Conservation (phyloP, 2,329 filamentous ascomycete species). For the Leptographium flavum region DNA sequence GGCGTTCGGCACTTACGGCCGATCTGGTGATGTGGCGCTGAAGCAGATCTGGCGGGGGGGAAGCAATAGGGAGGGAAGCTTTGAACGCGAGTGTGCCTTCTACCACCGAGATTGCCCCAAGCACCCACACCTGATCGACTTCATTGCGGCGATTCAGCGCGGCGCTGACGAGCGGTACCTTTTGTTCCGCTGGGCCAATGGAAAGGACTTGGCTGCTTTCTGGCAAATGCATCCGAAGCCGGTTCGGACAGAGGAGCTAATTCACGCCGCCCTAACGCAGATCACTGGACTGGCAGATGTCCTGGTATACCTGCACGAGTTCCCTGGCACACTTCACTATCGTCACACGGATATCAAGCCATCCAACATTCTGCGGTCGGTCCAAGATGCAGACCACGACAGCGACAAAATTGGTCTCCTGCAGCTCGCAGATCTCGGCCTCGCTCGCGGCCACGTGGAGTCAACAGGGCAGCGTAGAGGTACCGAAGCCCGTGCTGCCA, state of each 20-base stretch:
- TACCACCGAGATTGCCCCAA: neutral
- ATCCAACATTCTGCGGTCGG: neutral
- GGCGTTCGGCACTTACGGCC: no score
- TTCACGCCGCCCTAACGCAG: no score
- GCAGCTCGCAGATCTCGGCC: neutral
- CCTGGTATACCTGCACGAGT: no score
- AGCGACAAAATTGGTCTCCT: neutral
- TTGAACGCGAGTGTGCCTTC: no score
- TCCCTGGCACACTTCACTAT: no score
- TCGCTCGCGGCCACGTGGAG: neutral
- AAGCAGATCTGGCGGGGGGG: no score
- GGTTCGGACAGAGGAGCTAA: neutral
- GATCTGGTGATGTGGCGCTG: no score
- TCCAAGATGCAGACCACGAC: neutral
- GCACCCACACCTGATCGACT: neutral
- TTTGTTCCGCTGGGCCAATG: neutral
- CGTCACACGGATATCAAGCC: slow-evolving; percentile 1
- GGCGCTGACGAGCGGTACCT: neutral
- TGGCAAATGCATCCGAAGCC: neutral
- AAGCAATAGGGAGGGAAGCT: no score
- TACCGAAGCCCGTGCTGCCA: neutral
- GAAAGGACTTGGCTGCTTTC: neutral
- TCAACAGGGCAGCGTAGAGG: neutral
- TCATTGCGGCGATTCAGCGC: neutral
- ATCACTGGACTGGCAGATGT: no score